Conservation (phyloP, 495 filamentous ascomycete species). For the Penicillium manginii region DNA sequence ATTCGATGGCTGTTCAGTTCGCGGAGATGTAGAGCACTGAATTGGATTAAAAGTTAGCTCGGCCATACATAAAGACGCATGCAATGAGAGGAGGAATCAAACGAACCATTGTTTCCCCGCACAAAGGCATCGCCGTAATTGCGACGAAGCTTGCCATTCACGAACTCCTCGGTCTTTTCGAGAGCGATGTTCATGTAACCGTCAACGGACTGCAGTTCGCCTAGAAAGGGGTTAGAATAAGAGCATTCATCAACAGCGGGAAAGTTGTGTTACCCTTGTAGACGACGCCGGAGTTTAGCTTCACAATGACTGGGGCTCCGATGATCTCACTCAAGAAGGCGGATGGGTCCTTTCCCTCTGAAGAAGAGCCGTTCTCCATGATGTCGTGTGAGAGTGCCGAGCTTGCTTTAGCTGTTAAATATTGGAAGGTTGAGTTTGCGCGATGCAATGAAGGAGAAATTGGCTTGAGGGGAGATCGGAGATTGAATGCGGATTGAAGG, state of each 20-base stretch:
- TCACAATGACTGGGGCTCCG: constrained; percentile 88
- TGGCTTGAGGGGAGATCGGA: background rate
- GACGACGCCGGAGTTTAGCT: constrained; percentile 92
- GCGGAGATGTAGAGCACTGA: constrained; percentile 49
- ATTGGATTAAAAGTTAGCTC: constrained; percentile 5
- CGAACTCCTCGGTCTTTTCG: constrained; percentile 90
- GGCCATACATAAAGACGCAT: background rate
- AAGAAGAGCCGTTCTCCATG: constrained; percentile 75
- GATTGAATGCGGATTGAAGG: constrained; percentile 1
- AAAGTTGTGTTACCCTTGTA: constrained; percentile 74
- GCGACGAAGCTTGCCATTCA: constrained; percentile 77
- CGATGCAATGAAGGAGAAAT: background rate
- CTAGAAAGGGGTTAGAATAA: constrained; percentile 45
- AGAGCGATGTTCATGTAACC: constrained; percentile 99
- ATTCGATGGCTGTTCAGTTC: constrained; percentile 22
- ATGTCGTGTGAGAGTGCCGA: constrained; percentile 5
- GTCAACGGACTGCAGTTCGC: constrained; percentile 93
- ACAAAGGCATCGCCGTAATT: constrained; percentile 96
- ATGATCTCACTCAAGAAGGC: constrained; percentile 91
- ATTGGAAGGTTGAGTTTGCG: background rate
- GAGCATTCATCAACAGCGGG: too few relatives aligned
- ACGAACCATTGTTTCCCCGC: constrained; percentile 89
- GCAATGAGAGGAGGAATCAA: background rate
- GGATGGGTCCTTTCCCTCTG: constrained; percentile 84
- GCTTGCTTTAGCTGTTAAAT: too few relatives aligned